Base-by-base conservation (phyloP, 306 rosid species). In the Cajanus cajan region DNA sequence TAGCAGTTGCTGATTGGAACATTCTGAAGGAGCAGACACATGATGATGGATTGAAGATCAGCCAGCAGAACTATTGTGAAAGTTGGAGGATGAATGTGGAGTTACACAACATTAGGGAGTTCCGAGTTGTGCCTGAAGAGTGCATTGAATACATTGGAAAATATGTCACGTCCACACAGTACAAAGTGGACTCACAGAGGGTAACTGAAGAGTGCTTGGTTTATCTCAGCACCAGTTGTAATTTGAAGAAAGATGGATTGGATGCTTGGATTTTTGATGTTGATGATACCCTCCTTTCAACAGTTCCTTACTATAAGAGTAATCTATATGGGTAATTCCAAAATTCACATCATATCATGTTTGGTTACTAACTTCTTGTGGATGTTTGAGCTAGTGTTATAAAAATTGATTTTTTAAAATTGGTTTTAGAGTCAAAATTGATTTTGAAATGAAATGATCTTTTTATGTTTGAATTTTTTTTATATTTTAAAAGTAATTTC, bases 201-300 rank as follows among this genome's bases (percentile, higher is more conserved):
- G 66, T 90, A 0, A 40, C 82, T 24, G 87, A 85, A 8, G 94
- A 92, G 28, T 82, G 79, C 55, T 11, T 78, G 39, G 89, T 88
- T 65, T 87, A 86, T 52, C 82, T 90, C 8, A 77, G 89, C 69
- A 92, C 88, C 25, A 74, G 75, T 62, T 90, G 94, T 47, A 64
- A 57, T 51, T 72, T 86, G 55, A 85, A 82, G 82, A 86, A 86
- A 14, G 90, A 90, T 51, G 87, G 89, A 11, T 73, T 33, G 31
- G 92, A 90, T 84, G 94, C 91, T 78, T 92, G 97, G 91, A 84
- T 90, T 85, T 91, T 91, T 51, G 97, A 91, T 68, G 65, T 90
- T 69, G 97, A 91, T 74, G 91, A 91, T 4, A 88, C 92, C 15
- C 82, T 92, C 0, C 78, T 88, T 31, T 89, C 91, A 14, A 88